Evolutionary conservation across 2,329 filamentous ascomycete species (phyloP), one percentile per base, ranked within the genome.

Genomic region (Arthrobotrys megalospora): DNA sequence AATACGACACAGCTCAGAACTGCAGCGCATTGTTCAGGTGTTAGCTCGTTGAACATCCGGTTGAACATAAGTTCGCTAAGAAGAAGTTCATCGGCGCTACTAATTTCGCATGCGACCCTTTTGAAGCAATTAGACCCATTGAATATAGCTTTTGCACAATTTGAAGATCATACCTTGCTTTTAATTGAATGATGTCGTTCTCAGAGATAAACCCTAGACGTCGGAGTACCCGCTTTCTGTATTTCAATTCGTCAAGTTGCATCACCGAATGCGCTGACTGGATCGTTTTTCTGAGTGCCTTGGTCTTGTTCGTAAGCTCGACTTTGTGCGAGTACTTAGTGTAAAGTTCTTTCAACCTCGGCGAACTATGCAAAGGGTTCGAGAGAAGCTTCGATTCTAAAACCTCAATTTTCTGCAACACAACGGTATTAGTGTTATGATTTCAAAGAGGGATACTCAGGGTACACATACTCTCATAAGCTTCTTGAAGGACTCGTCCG

Each of bases 181-280:
- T 99, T 82, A 98, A 89, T 86, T 98, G 92, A 7, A 99, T 94
- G 0, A 99, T 94, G 84, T 98, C 96, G 65, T 90, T 89, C 77
- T 98, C 96, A 83, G 97, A 96, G 85, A 97, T 96, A 85, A 99
- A 99, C 3, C 93, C 93, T 10, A 99, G 89, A 67, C 96, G 93
- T 55, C 96, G 93, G 34, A 99, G 88, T 3, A 99, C 96, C 81
- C 96, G 92, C 87, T 97, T 99, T 79, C 96, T 91, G 80, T 93
- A 94, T 86, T 98, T 98, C 79, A 99, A 89, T 85, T 99, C 96
- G 82, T 99, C 96, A 80, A 98, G 88, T 84, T 99, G 95, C 75
- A 96, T 91, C 75, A 98, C 92, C 77, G 92, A 94, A 83, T 96
- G 90, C 0, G 94, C 94, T 80, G 92, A 91, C 21, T 89, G 87